Percentiles rank a stretch among this genome's conserved stretches.
phyloP scores from a whole-genome alignment of 495 filamentous ascomycete species.

The Lepidopterella palustris region DNA sequence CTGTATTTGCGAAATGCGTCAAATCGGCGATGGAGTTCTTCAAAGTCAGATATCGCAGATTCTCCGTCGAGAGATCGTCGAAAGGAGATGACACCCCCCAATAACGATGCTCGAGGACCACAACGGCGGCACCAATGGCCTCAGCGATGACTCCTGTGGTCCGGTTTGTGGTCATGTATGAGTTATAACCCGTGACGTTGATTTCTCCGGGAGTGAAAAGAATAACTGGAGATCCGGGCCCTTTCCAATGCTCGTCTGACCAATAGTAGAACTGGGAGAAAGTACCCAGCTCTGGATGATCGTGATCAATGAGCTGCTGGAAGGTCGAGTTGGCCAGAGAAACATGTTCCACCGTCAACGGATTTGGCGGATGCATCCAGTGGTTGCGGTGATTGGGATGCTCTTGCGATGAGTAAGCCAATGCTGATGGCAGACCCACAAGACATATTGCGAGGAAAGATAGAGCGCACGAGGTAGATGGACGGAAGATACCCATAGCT shows the following conservation, averaged over 20 bases:
- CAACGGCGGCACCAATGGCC: conserved; percentile 49
- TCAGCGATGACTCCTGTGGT: conserved; percentile 49
- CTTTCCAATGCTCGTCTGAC: conserved; percentile 45
- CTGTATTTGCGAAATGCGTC: conserved; percentile 55
- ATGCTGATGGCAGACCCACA: not conserved
- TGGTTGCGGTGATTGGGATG: not conserved
- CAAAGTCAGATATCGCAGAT: conserved; percentile 56
- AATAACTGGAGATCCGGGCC: conserved; percentile 51
- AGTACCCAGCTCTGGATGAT: conserved; percentile 46
- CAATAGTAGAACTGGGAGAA: conserved; percentile 52
- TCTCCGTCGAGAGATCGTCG: conserved; percentile 47
- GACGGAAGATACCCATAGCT: not conserved
- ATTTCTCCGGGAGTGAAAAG: conserved; percentile 56
- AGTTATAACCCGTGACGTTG: conserved; percentile 44
- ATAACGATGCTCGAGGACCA: conserved; percentile 57
- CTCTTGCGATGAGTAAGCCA: not conserved
- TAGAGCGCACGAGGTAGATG: not conserved
- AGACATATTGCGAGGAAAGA: not conserved
- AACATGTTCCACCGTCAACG: not conserved
- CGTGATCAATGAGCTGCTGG: conserved; percentile 50
- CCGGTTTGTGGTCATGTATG: conserved; percentile 46
- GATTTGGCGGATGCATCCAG: not conserved
- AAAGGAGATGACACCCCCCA: conserved; percentile 59
- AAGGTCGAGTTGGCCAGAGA: conserved; percentile 35
- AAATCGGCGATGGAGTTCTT: conserved; percentile 57